phyloP scores from a whole-genome alignment of 208 protist genomes.

The Crithidia sp. region DNA sequence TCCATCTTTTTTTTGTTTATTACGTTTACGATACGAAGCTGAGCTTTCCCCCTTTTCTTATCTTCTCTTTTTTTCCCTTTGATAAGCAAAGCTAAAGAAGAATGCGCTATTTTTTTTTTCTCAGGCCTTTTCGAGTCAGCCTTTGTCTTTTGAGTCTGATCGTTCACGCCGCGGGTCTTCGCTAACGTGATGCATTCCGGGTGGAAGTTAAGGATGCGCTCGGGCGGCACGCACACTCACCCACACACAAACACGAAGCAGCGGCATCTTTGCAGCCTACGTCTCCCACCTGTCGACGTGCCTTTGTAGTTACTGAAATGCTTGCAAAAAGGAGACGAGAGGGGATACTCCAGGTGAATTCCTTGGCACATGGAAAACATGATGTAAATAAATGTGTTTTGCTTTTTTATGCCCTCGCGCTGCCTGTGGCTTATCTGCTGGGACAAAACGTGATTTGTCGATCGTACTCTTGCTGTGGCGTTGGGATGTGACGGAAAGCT shows the following conservation, averaged over 20 bases:
- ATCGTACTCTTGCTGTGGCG: too few relatives aligned
- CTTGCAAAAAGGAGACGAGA: too few relatives aligned
- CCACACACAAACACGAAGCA: neutral
- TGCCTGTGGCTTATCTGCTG: too few relatives aligned
- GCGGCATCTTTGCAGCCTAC: too few relatives aligned
- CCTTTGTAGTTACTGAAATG: too few relatives aligned
- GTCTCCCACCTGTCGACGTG: too few relatives aligned
- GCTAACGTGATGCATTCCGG: neutral
- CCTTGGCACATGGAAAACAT: too few relatives aligned
- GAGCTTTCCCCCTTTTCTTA: neutral
- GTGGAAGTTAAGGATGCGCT: neutral
- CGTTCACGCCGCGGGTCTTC: neutral
- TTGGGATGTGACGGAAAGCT: too few relatives aligned
- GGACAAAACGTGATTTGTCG: too few relatives aligned
- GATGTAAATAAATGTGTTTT: too few relatives aligned
- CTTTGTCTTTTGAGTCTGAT: neutral
- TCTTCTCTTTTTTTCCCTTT: constrained; percentile 4
- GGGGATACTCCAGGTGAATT: too few relatives aligned
- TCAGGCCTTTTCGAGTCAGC: neutral
- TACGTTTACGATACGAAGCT: neutral
- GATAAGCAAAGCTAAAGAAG: neutral
- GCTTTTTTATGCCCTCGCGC: too few relatives aligned
- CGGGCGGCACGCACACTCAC: neutral
- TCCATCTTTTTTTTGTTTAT: constrained; percentile 8
- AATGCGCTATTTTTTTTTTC: neutral